A percentile compares a stretch with the other conserved stretches of the same genome.
These are phyloP conservation scores for Angophora floribunda DNA, from an alignment of 345 rosid genomes.

Conservation along the genomic window DNA sequence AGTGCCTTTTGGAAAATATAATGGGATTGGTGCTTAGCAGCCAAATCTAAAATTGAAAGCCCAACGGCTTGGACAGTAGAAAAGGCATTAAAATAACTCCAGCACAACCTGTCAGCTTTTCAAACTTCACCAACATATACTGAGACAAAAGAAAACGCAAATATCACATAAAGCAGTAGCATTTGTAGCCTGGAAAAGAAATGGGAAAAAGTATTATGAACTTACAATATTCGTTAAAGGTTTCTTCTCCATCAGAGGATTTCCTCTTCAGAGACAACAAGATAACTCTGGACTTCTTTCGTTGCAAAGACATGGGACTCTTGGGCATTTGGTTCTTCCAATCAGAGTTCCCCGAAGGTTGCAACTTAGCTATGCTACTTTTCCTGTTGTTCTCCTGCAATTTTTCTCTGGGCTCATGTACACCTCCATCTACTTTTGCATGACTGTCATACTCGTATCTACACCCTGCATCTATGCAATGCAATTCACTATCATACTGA, in stretches of 20 bases:
- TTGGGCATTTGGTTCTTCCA: not conserved
- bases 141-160: not conserved
- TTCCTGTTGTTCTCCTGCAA: constrained; percentile 1
- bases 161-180: not conserved
- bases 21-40: not conserved
- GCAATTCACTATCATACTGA: constrained; percentile 39
- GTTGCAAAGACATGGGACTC: not conserved
- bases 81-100: not conserved
- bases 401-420: constrained; percentile 21
- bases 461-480: constrained; percentile 30
- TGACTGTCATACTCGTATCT: constrained; percentile 49
- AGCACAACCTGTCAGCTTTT: not conserved
- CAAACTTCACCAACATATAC: not conserved
- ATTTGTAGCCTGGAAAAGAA: not conserved
- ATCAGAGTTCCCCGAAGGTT: not conserved
- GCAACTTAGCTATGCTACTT: not conserved
- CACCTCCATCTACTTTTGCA: constrained; percentile 43
- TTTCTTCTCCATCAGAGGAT: constrained; percentile 52
- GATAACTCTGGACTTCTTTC: constrained; percentile 34
- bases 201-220: not conserved
- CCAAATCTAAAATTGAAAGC: not conserved
- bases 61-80: not conserved
- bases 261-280: constrained; percentile 53
- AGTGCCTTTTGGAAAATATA: not conserved
- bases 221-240: constrained; percentile 35